Evolutionary conservation across 1,284 basidiomycete species (phyloP), one percentile per base, ranked within the genome.

Genomic region (Exobasidium rhododendri): DNA sequence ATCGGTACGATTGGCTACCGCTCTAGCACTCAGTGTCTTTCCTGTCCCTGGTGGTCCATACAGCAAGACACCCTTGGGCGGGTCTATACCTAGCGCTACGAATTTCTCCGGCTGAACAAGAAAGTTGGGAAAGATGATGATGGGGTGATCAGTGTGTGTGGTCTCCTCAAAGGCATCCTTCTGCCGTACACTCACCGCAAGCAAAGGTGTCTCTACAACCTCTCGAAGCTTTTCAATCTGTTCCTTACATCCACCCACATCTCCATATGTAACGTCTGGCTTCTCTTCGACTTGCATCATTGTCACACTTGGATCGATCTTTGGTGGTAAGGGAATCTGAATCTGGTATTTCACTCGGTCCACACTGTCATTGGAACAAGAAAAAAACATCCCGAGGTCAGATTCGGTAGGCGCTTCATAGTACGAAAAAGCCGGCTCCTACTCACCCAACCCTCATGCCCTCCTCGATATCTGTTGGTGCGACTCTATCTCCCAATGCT

Each of bases 221-320:
- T 99, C 96, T 53, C 94, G 86, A 51, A 99, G 85, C 83, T 98
- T 98, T 84, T 99, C 96, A 73, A 98, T 98, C 82, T 98, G 96
- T 81, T 98, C 96, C 83, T 98, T 98, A 83, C 96, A 97, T 7
- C 96, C 96, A 70, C 96, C 96, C 60, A 99, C 86, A 76, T 98
- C 96, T 7, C 93, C 92, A 80, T 98, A 98, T 1, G 94, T 97
- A 54, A 98, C 92, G 75, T 97, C 94, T 0, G 94, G 94, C 81
- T 97, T 94, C 83, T 98, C 94, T 81, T 98, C 94, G 50, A 98
- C 94, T 82, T 98, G 94, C 96, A 99, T 99, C 94, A 98, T 97
- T 14, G 96, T 98, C 3, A 99, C 96, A 0, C 93, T 96, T 2
- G 96, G 93, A 81, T 99, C 96, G 71, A 99, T 99, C 83, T 96